These are phyloP conservation scores for Taphrina communis DNA, from an alignment of 1,139 yeast genomes.

Conservation along the genomic window DNA sequence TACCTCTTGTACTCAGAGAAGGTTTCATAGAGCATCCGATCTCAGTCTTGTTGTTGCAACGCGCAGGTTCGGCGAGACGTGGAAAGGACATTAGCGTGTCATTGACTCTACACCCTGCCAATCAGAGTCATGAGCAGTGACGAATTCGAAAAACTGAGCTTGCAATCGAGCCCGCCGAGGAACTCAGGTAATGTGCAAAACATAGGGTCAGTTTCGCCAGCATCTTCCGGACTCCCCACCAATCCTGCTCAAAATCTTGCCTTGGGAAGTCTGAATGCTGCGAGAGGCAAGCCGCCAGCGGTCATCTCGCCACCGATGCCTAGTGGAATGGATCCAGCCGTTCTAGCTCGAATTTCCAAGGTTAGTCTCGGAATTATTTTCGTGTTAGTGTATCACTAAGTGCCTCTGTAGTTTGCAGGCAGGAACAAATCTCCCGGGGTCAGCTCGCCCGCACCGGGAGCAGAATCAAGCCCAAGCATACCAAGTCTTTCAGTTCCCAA, in stretches of 20 bases:
- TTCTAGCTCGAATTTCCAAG: constrained; percentile 29
- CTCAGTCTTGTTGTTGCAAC: too few relatives aligned
- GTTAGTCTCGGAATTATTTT: constrained; percentile 1
- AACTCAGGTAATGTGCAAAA: not conserved
- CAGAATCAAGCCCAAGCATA: constrained; percentile 8
- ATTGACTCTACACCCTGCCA: not conserved
- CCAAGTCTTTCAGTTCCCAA: constrained; percentile 6
- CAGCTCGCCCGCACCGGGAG: constrained; percentile 5
- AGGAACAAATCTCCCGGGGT: constrained; percentile 9
- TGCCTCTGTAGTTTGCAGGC: constrained; percentile 28
- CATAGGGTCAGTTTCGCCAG: not conserved
- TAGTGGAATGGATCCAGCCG: constrained; percentile 23
- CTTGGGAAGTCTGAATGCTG: constrained; percentile 38
- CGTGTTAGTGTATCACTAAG: not conserved
- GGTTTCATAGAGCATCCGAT: too few relatives aligned
- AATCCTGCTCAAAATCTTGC: constrained; percentile 34
- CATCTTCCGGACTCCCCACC: not conserved
- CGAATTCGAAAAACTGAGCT: constrained; percentile 19
- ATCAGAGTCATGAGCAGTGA: constrained; percentile 25
- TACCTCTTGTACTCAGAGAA: too few relatives aligned
- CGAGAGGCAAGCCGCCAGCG: constrained; percentile 27
- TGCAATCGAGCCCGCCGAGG: constrained; percentile 9
- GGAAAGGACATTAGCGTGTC: too few relatives aligned
- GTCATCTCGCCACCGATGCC: not conserved
- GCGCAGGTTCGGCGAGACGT: too few relatives aligned